phyloP scores from a whole-genome alignment of 169 alveolate genomes.

The Theileria equi region DNA sequence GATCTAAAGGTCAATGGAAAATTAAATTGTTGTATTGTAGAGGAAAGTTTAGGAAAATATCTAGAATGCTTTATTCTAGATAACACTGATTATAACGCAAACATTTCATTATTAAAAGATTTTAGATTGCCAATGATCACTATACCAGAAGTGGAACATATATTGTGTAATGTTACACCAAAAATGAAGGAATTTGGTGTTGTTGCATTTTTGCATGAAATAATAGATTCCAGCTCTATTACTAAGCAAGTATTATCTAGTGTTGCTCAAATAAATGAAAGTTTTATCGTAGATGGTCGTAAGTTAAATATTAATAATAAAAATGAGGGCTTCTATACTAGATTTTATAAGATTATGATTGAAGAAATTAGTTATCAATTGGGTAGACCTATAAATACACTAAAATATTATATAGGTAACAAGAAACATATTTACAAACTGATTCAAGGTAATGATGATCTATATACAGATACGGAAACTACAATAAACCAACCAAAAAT shows the following conservation, averaged over 20 bases:
- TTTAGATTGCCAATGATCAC: conserved; percentile 63
- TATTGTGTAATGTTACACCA: conserved; percentile 61
- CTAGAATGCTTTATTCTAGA: conserved; percentile 37
- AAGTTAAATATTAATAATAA: neutral
- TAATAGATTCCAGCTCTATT: conserved; percentile 22
- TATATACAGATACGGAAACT: conserved; percentile 27
- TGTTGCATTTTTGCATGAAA: conserved; percentile 60
- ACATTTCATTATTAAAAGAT: neutral
- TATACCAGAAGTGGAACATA: conserved; percentile 26
- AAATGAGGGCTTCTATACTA: conserved; percentile 11
- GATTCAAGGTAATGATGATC: conserved; percentile 10
- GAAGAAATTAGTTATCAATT: conserved; percentile 61
- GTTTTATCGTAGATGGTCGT: conserved; percentile 8
- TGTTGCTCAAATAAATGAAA: neutral
- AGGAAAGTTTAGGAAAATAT: conserved; percentile 54
- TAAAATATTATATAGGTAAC: conserved; percentile 46
- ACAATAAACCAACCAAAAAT: conserved; percentile 32
- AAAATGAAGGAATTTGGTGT: conserved; percentile 65
- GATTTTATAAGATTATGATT: conserved; percentile 62
- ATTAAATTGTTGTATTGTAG: conserved; percentile 57
- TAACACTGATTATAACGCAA: neutral
- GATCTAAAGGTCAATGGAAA: conserved; percentile 59
- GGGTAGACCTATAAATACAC: conserved; percentile 43
- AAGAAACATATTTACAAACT: conserved; percentile 42
- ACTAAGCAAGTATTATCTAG: conserved; percentile 6